phyloP scores from a whole-genome alignment of 1,139 yeast genomes.

The Hansenula anomala region DNA sequence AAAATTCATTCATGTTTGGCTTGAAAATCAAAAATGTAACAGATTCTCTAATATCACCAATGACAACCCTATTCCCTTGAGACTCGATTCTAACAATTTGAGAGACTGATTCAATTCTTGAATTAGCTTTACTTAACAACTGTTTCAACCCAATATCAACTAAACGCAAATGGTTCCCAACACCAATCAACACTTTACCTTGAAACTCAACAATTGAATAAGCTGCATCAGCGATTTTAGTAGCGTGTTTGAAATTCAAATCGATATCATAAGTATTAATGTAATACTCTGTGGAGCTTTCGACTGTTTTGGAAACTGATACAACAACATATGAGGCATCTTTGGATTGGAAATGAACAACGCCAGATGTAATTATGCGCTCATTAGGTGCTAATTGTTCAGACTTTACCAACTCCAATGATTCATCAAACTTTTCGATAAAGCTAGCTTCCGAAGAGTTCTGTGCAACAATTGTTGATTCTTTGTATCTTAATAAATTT shows the following conservation, averaged over 20 bases:
- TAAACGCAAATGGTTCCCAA: conserved; percentile 48
- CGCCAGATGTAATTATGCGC: conserved; percentile 34
- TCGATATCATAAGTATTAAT: conserved; percentile 32
- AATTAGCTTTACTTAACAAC: conserved; percentile 58
- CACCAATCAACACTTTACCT: conserved; percentile 59
- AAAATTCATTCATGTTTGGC: conserved; percentile 43
- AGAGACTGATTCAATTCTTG: conserved; percentile 33
- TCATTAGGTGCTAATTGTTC: conserved; percentile 39
- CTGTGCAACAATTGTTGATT: conserved; percentile 10
- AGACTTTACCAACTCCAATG: conserved; percentile 33
- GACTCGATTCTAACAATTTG: conserved; percentile 48
- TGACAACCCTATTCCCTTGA: conserved; percentile 55
- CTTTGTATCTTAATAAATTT: conserved; percentile 30
- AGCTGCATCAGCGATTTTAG: conserved; percentile 48
- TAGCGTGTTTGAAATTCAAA: conserved; percentile 54
- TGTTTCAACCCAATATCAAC: conserved; percentile 80
- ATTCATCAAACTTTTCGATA: conserved; percentile 44
- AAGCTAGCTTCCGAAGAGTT: conserved; percentile 36
- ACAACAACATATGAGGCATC: conserved; percentile 40
- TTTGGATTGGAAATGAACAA: conserved; percentile 32
- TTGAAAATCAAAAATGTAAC: conserved; percentile 55
- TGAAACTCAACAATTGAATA: conserved; percentile 51
- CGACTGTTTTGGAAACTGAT: conserved; percentile 40
- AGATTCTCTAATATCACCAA: conserved; percentile 68
- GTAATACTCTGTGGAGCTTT: conserved; percentile 31